Base-by-base conservation (phyloP, 331 rosid genomes). In the Quercus lobata region DNA sequence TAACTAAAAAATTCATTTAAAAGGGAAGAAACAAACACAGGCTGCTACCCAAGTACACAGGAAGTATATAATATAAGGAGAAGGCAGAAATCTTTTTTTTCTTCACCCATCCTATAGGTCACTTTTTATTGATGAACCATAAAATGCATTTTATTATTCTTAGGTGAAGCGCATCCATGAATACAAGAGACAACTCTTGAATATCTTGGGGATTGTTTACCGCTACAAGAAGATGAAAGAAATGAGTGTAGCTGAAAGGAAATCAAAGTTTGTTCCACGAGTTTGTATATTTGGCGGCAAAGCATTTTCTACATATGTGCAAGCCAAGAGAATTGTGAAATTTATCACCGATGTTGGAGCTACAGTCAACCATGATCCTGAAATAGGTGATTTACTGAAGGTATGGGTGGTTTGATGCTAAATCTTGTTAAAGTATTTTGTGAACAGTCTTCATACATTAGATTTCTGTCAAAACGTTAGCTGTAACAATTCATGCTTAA, bases 161-260 rank as follows among this genome's bases (percentile, higher is more conserved):
- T 81, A 96, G 99, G 99, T 96, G 85, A 96, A 96, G 92, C 95
- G 99, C 84, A 96, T 96, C 85, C 99, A 96, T 85, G 99, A 96
- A 82, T 96, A 96, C 84, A 96, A 96, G 81, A 87, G 99, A 69
- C 99, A 96, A 78, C 77, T 96, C 44, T 16, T 96, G 88, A 96
- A 96, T 74, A 90, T 96, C 72, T 84, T 96, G 24, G 99, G 99
- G 77, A 96, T 96, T 74, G 98, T 91, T 81, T 90, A 93, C 81
- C 96, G 99, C 69, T 96, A 96, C 93, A 96, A 93, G 91, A 83
- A 87, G 87, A 96, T 96, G 98, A 96, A 91, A 88, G 99, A 96
- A 90, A 89, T 91, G 98, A 93, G 81, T 82, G 89, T 87, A 61
- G 75, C 68, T 15, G 94, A 89, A 84, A 93, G 94, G 85, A 79